Base-by-base conservation (phyloP, 495 filamentous ascomycete species). In the Stereocaulon alpinum region DNA sequence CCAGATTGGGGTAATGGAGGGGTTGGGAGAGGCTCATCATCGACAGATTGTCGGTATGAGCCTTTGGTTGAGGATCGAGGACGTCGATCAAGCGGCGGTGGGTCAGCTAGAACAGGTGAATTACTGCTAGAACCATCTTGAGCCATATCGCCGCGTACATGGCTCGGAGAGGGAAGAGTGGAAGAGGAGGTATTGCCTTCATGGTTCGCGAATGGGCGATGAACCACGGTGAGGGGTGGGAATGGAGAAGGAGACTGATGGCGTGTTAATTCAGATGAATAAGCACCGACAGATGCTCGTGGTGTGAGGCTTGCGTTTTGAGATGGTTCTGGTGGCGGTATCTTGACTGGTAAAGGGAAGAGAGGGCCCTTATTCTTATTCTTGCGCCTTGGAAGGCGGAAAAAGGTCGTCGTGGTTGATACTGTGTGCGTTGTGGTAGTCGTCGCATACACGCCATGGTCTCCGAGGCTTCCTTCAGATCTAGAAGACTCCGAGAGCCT, bases 51-150 rank as follows among this genome's bases (percentile, higher is more conserved):
- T 60, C 72, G 77, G 62, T 80, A 64, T 2, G 92, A 96, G 63
- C 85, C 89, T 74, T 96, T 79, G 2, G 93, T 96, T 9, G 89
- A 92, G n/a, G 92, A 95, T 55, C 92, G 79, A 52, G 85, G 85
- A 59, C 89, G 79, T 41, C 76, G 73, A 34, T 76, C 76, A 0
- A 83, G 67, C 53, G 76, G 74, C 32, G 73, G 64, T 49, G 83
- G 77, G 73, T 71, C 69, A 74, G 71, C 69, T n/a, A 74, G 67
- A 40, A 73, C 69, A 3, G 87, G 87, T n/a, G 86, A 87, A 11
- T 60, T 52, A 4, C 20, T 34, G 34, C 78, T 75, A 17, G 89
- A 94, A 27, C 88, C 71, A 73, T 77, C 83, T 65, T 76, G 83
- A 63, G 68, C 74, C 29, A 75, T 75, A 5, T 57, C 51, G 37